Conservation (phyloP, 192 early-diverging fungal genomes). For the Paraglomus occultum region DNA sequence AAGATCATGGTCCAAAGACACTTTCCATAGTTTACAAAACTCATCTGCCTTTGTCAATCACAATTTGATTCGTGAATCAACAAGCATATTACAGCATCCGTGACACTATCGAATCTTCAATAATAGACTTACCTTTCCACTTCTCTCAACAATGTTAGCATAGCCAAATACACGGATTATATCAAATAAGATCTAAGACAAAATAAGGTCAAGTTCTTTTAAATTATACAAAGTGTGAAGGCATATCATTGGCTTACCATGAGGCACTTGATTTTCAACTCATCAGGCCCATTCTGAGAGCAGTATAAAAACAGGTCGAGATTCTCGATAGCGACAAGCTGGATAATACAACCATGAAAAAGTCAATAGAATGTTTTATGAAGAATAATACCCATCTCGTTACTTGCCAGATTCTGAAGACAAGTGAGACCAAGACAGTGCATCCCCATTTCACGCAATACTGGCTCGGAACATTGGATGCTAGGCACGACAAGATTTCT, state of each 20-base stretch:
- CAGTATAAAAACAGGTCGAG: constrained; percentile 70
- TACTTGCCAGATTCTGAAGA: constrained; percentile 63
- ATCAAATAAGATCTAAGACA: constrained; percentile 59
- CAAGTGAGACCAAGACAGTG: constrained; percentile 83
- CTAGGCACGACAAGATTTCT: constrained; percentile 73
- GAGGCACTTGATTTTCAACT: constrained; percentile 65
- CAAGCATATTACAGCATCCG: too few relatives aligned
- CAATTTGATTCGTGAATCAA: constrained; percentile 49
- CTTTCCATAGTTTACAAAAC: constrained; percentile 50
- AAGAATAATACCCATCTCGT: background rate
- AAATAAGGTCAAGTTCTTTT: background rate
- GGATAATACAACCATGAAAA: background rate
- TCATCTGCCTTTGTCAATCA: constrained; percentile 38
- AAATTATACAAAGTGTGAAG: background rate
- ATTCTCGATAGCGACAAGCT: constrained; percentile 71
- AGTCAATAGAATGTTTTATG: background rate
- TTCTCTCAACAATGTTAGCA: too few relatives aligned
- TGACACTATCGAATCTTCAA: constrained; percentile 31
- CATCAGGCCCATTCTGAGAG: constrained; percentile 48
- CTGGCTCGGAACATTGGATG: constrained; percentile 61
- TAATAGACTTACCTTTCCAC: too few relatives aligned
- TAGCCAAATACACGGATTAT: constrained; percentile 34
- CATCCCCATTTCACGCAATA: constrained; percentile 74
- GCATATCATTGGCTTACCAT: constrained; percentile 46
- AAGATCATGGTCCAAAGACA: constrained; percentile 55